These are phyloP conservation scores for Adansonia madagascariensis DNA, from an alignment of 441 rosid genomes.

Conservation along the genomic window DNA sequence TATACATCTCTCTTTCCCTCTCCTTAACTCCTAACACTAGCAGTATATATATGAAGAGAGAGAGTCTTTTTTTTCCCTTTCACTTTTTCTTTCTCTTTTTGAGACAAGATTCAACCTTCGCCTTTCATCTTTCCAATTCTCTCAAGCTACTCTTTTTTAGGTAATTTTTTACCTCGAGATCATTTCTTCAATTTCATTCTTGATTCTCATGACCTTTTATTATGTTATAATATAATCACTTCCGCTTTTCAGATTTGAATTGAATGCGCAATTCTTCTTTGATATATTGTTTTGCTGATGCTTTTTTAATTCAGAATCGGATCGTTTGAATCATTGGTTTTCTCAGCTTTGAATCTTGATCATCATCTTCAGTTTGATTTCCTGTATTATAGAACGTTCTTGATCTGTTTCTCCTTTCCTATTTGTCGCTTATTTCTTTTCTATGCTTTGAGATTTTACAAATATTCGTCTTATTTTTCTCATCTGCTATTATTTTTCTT, in stretches of 20 bases:
- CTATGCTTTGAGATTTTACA: background rate
- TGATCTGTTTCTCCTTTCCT: slow-evolving; percentile 5
- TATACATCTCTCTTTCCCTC: background rate
- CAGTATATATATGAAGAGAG: slow-evolving; percentile 15
- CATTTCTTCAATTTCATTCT: background rate
- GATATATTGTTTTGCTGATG: background rate
- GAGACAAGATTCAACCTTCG: slow-evolving; percentile 1
- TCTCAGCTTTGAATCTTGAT: background rate
- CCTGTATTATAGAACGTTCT: background rate
- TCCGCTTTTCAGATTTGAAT: background rate
- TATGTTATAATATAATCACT: background rate
- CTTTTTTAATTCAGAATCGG: background rate
- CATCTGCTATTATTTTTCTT: background rate
- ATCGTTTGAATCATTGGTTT: background rate
- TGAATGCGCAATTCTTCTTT: background rate
- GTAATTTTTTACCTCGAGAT: background rate
- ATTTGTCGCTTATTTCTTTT: background rate
- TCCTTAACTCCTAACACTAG: background rate
- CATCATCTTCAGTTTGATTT: slow-evolving; percentile 3
- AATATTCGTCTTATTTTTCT: background rate
- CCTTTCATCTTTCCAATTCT: background rate
- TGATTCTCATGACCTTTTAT: background rate
- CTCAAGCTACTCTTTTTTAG: background rate
- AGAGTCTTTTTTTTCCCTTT: background rate
- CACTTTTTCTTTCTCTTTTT: background rate